Conservation (phyloP, 176 grass and related monocot species). For the Puccinellia tenuiflora region DNA sequence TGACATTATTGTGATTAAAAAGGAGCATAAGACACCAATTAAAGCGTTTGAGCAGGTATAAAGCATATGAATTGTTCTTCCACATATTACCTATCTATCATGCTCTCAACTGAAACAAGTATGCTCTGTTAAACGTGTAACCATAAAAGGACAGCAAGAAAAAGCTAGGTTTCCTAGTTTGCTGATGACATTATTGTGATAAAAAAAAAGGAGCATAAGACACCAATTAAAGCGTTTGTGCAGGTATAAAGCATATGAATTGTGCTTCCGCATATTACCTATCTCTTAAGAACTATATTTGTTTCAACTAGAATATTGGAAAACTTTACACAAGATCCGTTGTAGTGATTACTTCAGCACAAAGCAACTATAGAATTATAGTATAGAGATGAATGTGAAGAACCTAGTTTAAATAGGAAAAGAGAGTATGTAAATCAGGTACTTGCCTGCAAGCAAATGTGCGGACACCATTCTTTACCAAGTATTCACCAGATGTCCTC, state of each 20-base stretch:
- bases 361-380: background rate
- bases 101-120: background rate
- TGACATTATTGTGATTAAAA: too few species aligned
- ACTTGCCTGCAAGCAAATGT: slow-evolving; percentile 99
- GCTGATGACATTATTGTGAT: background rate
- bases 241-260: background rate
- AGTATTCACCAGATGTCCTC: slow-evolving; percentile 98
- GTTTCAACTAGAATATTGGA: background rate
- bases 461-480: slow-evolving; percentile 85
- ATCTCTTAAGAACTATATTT: background rate
- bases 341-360: background rate
- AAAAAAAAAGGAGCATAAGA: background rate
- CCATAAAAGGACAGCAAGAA: background rate
- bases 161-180: background rate
- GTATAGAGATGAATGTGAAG: background rate
- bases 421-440: slow-evolving; percentile 1
- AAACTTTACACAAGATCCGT: background rate
- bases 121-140: background rate
- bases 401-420: background rate
- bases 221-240: background rate
- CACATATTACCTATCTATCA: too few species aligned
- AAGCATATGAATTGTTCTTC: too few species aligned
- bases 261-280: background rate
- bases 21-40: too few species aligned
- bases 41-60: too few species aligned